Conservation (phyloP, 257 asterid species). For the Solanum chmielewskii region DNA sequence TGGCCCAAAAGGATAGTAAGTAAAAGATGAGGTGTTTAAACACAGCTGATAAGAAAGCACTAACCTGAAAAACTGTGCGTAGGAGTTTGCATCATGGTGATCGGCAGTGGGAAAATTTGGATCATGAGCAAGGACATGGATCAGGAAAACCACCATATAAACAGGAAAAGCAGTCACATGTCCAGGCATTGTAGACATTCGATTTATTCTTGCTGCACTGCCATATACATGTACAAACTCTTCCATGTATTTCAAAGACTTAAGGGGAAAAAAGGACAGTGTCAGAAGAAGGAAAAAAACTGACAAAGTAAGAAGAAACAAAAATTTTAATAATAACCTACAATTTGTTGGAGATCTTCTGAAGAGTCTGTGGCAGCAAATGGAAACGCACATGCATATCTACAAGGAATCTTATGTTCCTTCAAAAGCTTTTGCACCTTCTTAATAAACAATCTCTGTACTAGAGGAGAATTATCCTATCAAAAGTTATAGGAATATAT, state of each 20-base stretch:
- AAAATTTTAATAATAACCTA: conserved; percentile 3
- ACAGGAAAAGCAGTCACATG: conserved; percentile 45
- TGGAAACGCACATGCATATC: conserved; percentile 85
- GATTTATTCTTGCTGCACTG: conserved; percentile 36
- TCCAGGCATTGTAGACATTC: conserved; percentile 23
- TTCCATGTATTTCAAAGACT: conserved; percentile 55
- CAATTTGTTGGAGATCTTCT: conserved; percentile 46
- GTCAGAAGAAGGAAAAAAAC: conserved; percentile 1
- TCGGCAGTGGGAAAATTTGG: conserved; percentile 47
- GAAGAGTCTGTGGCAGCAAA: conserved; percentile 41
- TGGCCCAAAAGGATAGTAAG: conserved; percentile 22
- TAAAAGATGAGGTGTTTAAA: background rate
- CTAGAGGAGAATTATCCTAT: conserved; percentile 48
- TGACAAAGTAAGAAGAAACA: conserved; percentile 6
- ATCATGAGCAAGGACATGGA: conserved; percentile 76
- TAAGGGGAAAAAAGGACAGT: background rate
- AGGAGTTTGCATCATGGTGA: conserved; percentile 39
- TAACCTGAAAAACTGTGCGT: conserved; percentile 57
- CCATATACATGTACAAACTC: conserved; percentile 34
- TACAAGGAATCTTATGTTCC: conserved; percentile 45
- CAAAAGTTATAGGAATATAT: conserved; percentile 1
- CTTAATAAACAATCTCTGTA: conserved; percentile 48
- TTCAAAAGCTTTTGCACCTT: conserved; percentile 52
- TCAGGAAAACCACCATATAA: conserved; percentile 58
- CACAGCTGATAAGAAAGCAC: background rate